Conservation (phyloP, 1,139 yeast species). For the Meyerozyma carpophila region DNA sequence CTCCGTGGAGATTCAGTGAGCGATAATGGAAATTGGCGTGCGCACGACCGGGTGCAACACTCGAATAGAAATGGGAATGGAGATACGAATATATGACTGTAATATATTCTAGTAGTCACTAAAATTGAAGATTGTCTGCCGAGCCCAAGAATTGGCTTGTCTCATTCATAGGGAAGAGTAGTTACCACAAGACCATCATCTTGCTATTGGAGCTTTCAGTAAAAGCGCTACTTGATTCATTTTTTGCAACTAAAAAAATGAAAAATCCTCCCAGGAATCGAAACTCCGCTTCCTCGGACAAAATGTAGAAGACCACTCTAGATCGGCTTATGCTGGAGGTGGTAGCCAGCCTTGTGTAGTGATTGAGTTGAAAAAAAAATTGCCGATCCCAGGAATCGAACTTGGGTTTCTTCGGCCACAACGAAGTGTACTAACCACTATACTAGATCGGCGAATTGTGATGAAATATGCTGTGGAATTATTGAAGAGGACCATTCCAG, state of each 20-base stretch:
- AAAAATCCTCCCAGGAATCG: no score
- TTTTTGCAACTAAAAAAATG: no score
- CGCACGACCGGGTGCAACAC: not conserved
- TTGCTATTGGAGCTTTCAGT: no score
- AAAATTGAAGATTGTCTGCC: slow-evolving; percentile 19
- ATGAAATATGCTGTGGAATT: not conserved
- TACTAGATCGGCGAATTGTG: slow-evolving; percentile 31
- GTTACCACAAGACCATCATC: slow-evolving; percentile 32
- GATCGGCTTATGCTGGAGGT: no score
- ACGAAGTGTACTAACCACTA: slow-evolving; percentile 36
- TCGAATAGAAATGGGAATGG: not conserved
- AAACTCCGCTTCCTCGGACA: no score
- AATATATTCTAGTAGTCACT: no score
- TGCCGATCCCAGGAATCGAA: slow-evolving; percentile 45
- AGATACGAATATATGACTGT: not conserved
- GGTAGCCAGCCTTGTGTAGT: no score
- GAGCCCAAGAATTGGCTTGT: slow-evolving; percentile 42
- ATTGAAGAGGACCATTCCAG: not conserved
- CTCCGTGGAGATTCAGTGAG: not conserved
- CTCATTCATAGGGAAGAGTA: slow-evolving; percentile 44
- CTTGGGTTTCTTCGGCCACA: slow-evolving; percentile 17
- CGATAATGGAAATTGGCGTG: not conserved
- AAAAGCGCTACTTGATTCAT: no score
- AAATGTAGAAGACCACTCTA: no score
- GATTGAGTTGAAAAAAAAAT: slow-evolving; percentile 9